Conservation (phyloP, 352 stramenopile species). For the Phytophthora lateralis region DNA sequence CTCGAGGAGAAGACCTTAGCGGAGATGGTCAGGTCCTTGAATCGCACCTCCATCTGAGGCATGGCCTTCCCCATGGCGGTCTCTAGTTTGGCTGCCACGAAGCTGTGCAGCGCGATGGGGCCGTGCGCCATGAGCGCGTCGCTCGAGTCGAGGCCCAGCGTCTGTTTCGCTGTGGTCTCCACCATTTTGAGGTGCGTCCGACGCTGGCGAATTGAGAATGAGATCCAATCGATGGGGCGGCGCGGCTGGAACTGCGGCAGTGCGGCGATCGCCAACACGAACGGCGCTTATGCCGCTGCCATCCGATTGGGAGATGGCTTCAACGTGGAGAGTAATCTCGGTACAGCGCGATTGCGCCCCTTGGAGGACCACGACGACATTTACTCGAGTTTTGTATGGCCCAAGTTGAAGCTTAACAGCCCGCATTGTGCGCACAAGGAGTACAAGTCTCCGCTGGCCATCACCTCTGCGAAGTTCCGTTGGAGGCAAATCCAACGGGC, state of each 20-base stretch:
- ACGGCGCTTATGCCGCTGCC: not conserved
- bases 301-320: not conserved
- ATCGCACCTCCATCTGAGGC: conserved; percentile 52
- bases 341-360: not conserved
- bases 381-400: too few species aligned
- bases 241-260: not conserved
- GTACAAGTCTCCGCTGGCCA: too few species aligned
- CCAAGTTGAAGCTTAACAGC: too few species aligned
- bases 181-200: not conserved
- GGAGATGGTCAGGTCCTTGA: conserved; percentile 27
- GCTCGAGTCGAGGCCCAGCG: conserved; percentile 29
- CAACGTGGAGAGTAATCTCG: not conserved
- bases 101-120: conserved; percentile 41
- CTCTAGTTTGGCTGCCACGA: conserved; percentile 39
- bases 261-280: not conserved
- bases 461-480: too few species aligned
- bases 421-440: too few species aligned
- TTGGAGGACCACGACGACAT: too few species aligned
- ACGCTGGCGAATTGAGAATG: not conserved
- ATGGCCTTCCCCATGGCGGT: conserved; percentile 43
- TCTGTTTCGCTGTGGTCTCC: conserved; percentile 13
- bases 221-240: too few species aligned
- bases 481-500: too few species aligned
- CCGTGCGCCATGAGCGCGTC: conserved; percentile 41
- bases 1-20: conserved; percentile 26